Base-by-base conservation (phyloP, 768 basidiomycete genomes). In the Termitomyces titanicus region DNA sequence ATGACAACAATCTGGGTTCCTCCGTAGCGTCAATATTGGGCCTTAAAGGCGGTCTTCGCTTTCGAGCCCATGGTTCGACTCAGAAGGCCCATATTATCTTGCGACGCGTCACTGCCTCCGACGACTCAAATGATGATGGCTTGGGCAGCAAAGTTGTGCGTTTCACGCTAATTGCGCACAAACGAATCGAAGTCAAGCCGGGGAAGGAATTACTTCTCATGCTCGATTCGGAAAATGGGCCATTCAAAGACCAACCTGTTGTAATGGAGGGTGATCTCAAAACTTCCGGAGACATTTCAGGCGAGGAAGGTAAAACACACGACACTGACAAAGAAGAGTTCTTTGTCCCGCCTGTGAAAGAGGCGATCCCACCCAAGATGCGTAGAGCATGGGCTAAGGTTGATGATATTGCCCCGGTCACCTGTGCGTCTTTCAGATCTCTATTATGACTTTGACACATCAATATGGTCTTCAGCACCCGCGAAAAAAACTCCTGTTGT, bases 61-160 rank as follows among this genome's bases (percentile, higher is more conserved):
- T 89, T 70, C 79, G 83, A 59, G 80, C 77, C 59, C 86, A 88
- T 77, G 79, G 82, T 24, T 78, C 79, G 59, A 82, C 76, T 52
- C 83, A 85, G 63, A 88, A 87, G 66, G 78, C 87, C 25, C 87
- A 89, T 69, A 76, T 85, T 60, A 72, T 88, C 60, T 68, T 89
- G 42, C 77, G 81, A 72, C 85, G 85, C 68, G 85, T 85, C 59
- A 76, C 76, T 58, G 52, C 72, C 18, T 66, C 76, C 12, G 79
- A 79, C 25, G 74, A 79, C 60, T 70, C 78, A 10, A 68, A 63
- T 51, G 77, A 77, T 50, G 75, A 75, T 49, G 75, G 65, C 10
- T 68, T 72, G n/a, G 66, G 68, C 18, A 63, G 66, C 22, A 63
- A 69, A 27, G 64, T 79, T 53, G 76, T 79, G 37, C 80, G 79